Percentiles rank a stretch among this genome's conserved stretches.
phyloP scores from a whole-genome alignment of 345 rosid genomes.

The Rhodamnia rubescens region DNA sequence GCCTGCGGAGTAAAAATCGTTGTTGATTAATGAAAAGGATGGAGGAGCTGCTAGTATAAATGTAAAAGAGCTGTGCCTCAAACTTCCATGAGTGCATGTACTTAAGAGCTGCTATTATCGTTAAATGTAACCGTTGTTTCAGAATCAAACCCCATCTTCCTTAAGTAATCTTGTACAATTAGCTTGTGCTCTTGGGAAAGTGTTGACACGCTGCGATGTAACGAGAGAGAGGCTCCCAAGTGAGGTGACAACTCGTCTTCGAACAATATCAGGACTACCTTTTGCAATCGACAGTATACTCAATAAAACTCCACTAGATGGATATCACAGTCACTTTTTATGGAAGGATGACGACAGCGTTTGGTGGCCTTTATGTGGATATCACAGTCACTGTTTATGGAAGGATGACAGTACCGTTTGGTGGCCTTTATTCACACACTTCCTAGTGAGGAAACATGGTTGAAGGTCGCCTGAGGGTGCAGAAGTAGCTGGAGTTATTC shows the following conservation, averaged over 20 bases:
- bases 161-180: background rate
- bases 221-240: background rate
- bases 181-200: background rate
- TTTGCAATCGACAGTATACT: background rate
- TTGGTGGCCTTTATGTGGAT: too few species aligned
- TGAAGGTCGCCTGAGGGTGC: background rate
- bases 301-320: background rate
- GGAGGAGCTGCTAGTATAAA: background rate
- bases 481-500: background rate
- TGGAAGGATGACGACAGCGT: background rate
- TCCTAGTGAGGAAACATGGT: background rate
- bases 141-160: background rate
- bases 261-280: background rate
- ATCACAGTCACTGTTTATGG: background rate
- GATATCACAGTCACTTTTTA: background rate
- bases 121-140: too few species aligned
- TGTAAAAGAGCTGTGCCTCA: background rate
- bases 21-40: background rate
- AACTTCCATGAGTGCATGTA: background rate
- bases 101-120: background rate
- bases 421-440: background rate
- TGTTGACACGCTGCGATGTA: too few species aligned
- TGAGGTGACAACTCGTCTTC: background rate
- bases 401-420: too few species aligned
- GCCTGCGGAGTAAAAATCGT: background rate